Conservation (phyloP, 345 rosid species). For the Sapria himalayana region DNA sequence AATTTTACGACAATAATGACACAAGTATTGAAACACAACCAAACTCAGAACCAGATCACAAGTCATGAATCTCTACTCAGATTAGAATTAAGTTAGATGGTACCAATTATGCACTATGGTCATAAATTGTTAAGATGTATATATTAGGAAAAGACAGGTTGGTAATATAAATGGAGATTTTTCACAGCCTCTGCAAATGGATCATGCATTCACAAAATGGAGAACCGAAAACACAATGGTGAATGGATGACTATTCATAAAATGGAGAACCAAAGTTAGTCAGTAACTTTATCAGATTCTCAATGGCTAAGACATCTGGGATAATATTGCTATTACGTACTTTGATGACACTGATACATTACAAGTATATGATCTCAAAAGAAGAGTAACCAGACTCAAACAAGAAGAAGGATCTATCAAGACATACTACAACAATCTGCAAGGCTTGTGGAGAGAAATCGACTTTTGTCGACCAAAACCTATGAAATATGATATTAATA, state of each 20-base stretch:
- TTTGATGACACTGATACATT: too few relatives aligned
- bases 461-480: background rate
- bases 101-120: background rate
- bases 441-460: background rate
- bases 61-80: background rate
- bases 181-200: too few relatives aligned
- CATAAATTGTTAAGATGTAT: background rate
- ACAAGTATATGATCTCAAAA: slow-evolving; percentile 1
- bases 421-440: background rate
- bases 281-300: background rate
- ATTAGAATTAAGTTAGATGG: background rate
- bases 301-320: background rate
- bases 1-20: background rate
- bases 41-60: background rate
- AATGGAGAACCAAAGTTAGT: too few relatives aligned
- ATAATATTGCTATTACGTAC: too few relatives aligned
- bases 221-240: background rate
- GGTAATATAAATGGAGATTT: too few relatives aligned
- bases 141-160: background rate
- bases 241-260: background rate
- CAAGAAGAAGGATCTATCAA: background rate
- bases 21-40: background rate
- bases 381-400: background rate
- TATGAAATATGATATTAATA: background rate
- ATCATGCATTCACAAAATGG: background rate